A percentile compares a stretch with the other conserved stretches of the same genome.
Evolutionary conservation across 495 filamentous ascomycete genomes (phyloP).

Genomic region (Acidomyces sp.): DNA sequence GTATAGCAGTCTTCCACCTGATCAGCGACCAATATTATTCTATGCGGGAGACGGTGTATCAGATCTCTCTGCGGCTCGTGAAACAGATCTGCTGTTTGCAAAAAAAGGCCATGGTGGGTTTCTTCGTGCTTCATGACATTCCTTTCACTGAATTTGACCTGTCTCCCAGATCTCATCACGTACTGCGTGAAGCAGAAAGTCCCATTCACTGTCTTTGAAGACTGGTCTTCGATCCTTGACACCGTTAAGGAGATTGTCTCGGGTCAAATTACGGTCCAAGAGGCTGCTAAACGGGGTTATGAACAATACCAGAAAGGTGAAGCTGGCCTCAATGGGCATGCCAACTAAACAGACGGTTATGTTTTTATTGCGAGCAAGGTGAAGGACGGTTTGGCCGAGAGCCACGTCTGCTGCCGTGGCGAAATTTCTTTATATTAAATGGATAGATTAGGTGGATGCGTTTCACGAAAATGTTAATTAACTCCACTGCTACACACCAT

Average conservation of each 20-base stretch:
- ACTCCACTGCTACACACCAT: too few species aligned
- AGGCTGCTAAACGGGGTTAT: slow-evolving; percentile 27
- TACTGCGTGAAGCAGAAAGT: slow-evolving; percentile 67
- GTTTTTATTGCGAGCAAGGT: not conserved
- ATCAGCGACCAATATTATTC: slow-evolving; percentile 53
- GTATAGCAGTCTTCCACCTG: slow-evolving; percentile 56
- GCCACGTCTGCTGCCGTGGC: too few species aligned
- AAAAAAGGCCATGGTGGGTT: slow-evolving; percentile 72
- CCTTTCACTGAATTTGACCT: not conserved
- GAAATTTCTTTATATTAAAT: too few species aligned
- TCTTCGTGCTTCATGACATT: not conserved
- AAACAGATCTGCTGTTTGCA: slow-evolving; percentile 68
- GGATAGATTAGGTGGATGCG: too few species aligned
- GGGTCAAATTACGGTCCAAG: slow-evolving; percentile 29
- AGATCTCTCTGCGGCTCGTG: slow-evolving; percentile 56
- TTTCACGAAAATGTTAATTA: too few species aligned
- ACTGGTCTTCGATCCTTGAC: slow-evolving; percentile 61
- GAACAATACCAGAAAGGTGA: slow-evolving; percentile 27
- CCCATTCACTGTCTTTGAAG: slow-evolving; percentile 68
- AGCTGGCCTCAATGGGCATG: slow-evolving; percentile 21
- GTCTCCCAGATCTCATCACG: slow-evolving; percentile 53
- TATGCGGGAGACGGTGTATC: slow-evolving; percentile 73
- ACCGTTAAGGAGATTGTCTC: slow-evolving; percentile 59
- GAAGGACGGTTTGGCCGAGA: too few species aligned
- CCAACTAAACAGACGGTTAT: slow-evolving; percentile 3